A percentile compares a stretch with the other conserved stretches of the same genome.
Evolutionary conservation across 331 rosid genomes (phyloP).

Genomic region (Acacia concinna): DNA sequence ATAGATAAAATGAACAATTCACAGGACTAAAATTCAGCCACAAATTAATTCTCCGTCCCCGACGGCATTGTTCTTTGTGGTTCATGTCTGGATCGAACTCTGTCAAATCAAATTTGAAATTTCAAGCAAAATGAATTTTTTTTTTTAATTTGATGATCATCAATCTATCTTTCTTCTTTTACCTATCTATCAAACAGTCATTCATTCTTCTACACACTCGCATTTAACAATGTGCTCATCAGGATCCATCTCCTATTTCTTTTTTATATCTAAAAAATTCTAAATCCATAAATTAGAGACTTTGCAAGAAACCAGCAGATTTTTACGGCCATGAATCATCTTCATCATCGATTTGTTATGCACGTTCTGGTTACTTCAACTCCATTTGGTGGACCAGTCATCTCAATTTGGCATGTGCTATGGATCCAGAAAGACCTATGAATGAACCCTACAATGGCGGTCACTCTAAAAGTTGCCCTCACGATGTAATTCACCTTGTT

Average conservation of each 20-base stretch:
- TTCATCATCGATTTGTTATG: conserved; percentile 58
- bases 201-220: conserved; percentile 30
- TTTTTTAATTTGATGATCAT: background rate
- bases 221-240: background rate
- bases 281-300: background rate
- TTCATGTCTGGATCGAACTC: background rate
- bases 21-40: no score
- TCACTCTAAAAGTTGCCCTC: conserved; percentile 74
- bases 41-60: no score
- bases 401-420: conserved; percentile 69
- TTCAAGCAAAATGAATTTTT: background rate
- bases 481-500: conserved; percentile 56
- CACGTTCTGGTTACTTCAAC: conserved; percentile 68
- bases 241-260: background rate
- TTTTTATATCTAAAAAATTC: conserved; percentile 5
- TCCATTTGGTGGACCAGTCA: conserved; percentile 87
- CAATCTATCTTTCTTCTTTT: background rate
- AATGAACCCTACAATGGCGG: conserved; percentile 58
- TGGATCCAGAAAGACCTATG: conserved; percentile 70
- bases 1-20: no score
- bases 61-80: background rate
- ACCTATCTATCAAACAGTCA: background rate
- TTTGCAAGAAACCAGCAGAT: conserved; percentile 5
- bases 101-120: background rate
- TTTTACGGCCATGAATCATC: background rate